Percentiles rank a stretch among this genome's conserved stretches.
These are phyloP conservation scores for Oemleria cerasiformis DNA, from an alignment of 306 rosid genomes.

Conservation along the genomic window DNA sequence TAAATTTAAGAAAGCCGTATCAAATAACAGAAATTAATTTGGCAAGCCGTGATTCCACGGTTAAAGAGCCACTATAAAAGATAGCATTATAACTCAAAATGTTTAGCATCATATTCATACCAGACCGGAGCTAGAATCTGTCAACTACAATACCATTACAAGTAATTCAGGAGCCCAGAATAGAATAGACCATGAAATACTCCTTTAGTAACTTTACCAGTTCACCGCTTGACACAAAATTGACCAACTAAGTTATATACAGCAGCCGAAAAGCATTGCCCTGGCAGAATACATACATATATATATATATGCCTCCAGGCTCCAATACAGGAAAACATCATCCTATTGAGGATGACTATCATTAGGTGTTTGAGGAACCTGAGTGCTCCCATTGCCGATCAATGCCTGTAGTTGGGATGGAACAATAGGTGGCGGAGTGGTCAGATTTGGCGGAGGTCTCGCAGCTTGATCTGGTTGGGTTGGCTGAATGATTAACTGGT, in stretches of 20 bases:
- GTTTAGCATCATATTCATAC: too few species aligned
- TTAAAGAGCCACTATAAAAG: background rate
- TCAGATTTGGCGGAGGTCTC: constrained; percentile 24
- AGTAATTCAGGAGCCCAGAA: background rate
- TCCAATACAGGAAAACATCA: background rate
- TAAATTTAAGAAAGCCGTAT: too few species aligned
- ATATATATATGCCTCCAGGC: background rate
- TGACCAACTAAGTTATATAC: constrained; percentile 8
- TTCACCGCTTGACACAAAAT: constrained; percentile 3
- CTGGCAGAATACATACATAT: too few species aligned
- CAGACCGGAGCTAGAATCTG: background rate
- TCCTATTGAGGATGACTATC: constrained; percentile 6
- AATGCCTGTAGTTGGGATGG: constrained; percentile 26
- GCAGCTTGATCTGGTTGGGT: constrained; percentile 37
- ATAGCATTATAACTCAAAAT: background rate
- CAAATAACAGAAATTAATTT: too few species aligned
- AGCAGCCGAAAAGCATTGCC: background rate
- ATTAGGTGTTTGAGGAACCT: constrained; percentile 16
- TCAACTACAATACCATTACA: background rate
- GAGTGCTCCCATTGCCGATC: constrained; percentile 33
- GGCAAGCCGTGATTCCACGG: too few species aligned
- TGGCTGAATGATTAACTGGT: constrained; percentile 53
- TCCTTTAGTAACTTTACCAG: background rate
- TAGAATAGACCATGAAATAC: background rate
- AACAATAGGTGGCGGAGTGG: constrained; percentile 22